Evolutionary conservation across 108 stramenopile species (phyloP).

Genomic region (Pseudonitzschia multiseries): DNA sequence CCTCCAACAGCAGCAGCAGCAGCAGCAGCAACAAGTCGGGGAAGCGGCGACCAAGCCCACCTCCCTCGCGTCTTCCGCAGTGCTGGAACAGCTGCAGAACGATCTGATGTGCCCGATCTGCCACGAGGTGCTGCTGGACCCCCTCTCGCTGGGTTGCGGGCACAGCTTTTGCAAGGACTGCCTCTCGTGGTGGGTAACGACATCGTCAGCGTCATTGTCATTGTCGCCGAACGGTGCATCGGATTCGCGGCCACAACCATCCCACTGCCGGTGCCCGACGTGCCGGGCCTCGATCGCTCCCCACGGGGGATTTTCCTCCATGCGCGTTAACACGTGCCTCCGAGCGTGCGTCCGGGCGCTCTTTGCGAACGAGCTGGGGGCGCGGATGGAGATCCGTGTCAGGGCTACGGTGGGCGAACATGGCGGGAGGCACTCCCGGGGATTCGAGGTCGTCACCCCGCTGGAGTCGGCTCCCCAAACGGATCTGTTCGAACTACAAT

Average conservation of each 20-base stretch:
- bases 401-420: conserved; percentile 33
- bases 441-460: conserved; percentile 38
- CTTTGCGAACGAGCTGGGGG: conserved; percentile 37
- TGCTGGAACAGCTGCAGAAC: conserved; percentile 20
- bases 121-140: conserved; percentile 55
- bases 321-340: conserved; percentile 48
- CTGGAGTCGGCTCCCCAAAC: conserved; percentile 20
- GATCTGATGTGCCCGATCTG: conserved; percentile 66
- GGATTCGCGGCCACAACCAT: neutral
- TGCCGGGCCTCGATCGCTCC: conserved; percentile 35
- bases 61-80: neutral
- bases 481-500: neutral
- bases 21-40: too few relatives aligned
- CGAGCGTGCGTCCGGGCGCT: conserved; percentile 45
- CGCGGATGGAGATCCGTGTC: conserved; percentile 28
- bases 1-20: neutral
- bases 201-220: neutral
- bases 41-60: neutral
- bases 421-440: conserved; percentile 45
- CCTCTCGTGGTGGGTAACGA: conserved; percentile 53
- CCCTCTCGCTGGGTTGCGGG: conserved; percentile 60
- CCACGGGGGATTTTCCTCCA: neutral
- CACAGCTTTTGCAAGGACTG: conserved; percentile 74
- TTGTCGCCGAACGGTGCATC: neutral
- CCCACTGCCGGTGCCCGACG: conserved; percentile 43